A percentile compares a stretch with the other conserved stretches of the same genome.
phyloP scores from a whole-genome alignment of 768 basidiomycete species.

The Suillus subalutaceus region DNA sequence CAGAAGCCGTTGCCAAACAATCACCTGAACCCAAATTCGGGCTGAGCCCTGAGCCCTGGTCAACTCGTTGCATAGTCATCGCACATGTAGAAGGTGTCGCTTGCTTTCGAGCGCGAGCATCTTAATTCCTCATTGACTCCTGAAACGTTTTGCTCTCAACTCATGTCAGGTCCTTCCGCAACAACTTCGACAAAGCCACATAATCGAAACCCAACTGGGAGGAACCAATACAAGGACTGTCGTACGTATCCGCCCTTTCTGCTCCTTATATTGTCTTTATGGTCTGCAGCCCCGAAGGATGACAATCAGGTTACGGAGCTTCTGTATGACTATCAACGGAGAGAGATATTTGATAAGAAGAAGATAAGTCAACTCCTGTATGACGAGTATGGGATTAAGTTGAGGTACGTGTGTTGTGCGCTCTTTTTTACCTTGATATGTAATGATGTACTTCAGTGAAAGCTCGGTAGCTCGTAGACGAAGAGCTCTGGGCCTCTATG shows the following conservation, averaged over 20 bases:
- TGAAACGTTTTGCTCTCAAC: background rate
- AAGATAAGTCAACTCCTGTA: constrained; percentile 28
- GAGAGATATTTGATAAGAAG: constrained; percentile 29
- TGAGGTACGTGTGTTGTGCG: constrained; percentile 31
- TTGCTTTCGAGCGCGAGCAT: background rate
- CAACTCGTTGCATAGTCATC: background rate
- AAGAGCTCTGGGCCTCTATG: constrained; percentile 32
- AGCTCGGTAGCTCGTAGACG: constrained; percentile 30
- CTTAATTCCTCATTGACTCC: background rate
- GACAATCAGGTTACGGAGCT: constrained; percentile 22
- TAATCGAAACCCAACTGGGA: constrained; percentile 28
- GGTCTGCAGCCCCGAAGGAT: constrained; percentile 23
- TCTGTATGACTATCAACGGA: constrained; percentile 29
- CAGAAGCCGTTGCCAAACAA: constrained; percentile 5
- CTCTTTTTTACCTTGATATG: background rate
- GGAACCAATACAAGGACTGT: constrained; percentile 34
- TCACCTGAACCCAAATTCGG: background rate
- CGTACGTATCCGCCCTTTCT: constrained; percentile 22
- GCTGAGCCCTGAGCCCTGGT: background rate
- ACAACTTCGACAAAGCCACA: constrained; percentile 5
- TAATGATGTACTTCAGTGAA: constrained; percentile 26
- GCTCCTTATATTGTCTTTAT: background rate
- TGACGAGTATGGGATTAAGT: constrained; percentile 30
- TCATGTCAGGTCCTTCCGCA: constrained; percentile 9
- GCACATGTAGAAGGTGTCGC: constrained; percentile 4